phyloP scores from a whole-genome alignment of 2,329 filamentous ascomycete species.

The Botryotinia convoluta region DNA sequence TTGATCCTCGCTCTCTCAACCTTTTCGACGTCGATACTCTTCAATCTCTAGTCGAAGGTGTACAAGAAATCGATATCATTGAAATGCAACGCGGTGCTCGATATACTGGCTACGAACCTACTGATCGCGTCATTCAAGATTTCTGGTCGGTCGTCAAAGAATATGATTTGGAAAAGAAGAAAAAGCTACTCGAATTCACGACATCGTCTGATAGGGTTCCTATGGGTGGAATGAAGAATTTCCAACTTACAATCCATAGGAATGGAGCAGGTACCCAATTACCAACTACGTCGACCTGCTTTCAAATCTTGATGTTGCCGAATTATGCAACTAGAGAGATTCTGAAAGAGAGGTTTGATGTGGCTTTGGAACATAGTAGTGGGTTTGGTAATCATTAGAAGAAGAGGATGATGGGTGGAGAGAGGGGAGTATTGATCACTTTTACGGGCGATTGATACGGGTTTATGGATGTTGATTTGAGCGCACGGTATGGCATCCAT shows the following conservation, averaged over 20 bases:
- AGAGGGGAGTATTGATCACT: not conserved
- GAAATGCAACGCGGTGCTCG: slow-evolving; percentile 69
- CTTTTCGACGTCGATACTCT: slow-evolving; percentile 67
- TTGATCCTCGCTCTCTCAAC: slow-evolving; percentile 66
- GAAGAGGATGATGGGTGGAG: not conserved
- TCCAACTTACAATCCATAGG: slow-evolving; percentile 80
- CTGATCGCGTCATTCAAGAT: slow-evolving; percentile 66
- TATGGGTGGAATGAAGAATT: slow-evolving; percentile 76
- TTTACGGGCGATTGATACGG: not conserved
- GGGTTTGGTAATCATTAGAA: slow-evolving; percentile 79
- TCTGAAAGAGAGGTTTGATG: slow-evolving; percentile 70
- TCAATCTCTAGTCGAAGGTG: slow-evolving; percentile 78
- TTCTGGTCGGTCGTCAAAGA: slow-evolving; percentile 81
- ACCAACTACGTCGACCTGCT: slow-evolving; percentile 90
- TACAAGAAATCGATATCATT: slow-evolving; percentile 73
- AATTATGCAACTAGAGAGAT: slow-evolving; percentile 72
- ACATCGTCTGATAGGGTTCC: slow-evolving; percentile 90
- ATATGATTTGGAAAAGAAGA: slow-evolving; percentile 67
- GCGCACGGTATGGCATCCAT: not conserved
- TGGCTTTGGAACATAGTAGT: slow-evolving; percentile 83
- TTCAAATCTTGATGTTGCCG: slow-evolving; percentile 81
- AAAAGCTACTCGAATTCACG: slow-evolving; percentile 84
- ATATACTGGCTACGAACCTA: slow-evolving; percentile 77
- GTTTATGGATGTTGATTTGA: not conserved
- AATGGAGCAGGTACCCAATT: slow-evolving; percentile 65